Base-by-base conservation (phyloP, 768 basidiomycete genomes). In the Leccinum barrowsii region DNA sequence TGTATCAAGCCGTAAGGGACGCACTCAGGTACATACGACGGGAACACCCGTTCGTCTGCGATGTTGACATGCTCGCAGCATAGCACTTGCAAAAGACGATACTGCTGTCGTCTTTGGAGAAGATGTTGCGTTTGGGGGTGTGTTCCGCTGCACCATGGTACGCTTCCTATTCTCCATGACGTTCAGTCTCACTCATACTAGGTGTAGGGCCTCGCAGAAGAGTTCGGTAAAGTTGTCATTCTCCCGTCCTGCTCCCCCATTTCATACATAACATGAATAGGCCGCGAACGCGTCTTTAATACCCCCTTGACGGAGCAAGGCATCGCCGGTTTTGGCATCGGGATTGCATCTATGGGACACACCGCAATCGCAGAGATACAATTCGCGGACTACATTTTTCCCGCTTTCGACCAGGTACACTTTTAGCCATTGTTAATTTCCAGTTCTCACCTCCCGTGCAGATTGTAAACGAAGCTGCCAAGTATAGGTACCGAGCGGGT, bases 381-480 rank as follows among this genome's bases (percentile, higher is more conserved):
- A 67, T 94, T 94, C 59, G 84, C 87, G 3, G 91, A 94, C 68
- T 94, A 96, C 70, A 95, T 96, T 59, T 95, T 80, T 68, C 94
- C 94, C 11, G 94, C 94, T 0, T 98, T 98, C 68, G 94, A 97
- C 68, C 94, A 95, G 80, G 91, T 89, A 53, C 46, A 73, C 59
- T 13, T 42, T n/a, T 12, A 7, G 50, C 26, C 13, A 13, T 46
- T 57, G 10, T 26, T n/a, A 19, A 6, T 30, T 50, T 26, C 19
- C n/a, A 30, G 11, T 52, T 24, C 40, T 59, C 49, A 58, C 2
- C 48, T 40, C 22, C 30, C n/a, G 50, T 37, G 8, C 55, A 94
- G 89, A 79, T 97, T 21, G 93, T 97, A 42, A 97, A 96, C 63
- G 94, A 98, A 76, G 94, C 93, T 2, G 94, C 95, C 37, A 98